These are phyloP conservation scores for Thielaviopsis euricoi DNA, from an alignment of 2,329 filamentous ascomycete genomes.

Conservation along the genomic window DNA sequence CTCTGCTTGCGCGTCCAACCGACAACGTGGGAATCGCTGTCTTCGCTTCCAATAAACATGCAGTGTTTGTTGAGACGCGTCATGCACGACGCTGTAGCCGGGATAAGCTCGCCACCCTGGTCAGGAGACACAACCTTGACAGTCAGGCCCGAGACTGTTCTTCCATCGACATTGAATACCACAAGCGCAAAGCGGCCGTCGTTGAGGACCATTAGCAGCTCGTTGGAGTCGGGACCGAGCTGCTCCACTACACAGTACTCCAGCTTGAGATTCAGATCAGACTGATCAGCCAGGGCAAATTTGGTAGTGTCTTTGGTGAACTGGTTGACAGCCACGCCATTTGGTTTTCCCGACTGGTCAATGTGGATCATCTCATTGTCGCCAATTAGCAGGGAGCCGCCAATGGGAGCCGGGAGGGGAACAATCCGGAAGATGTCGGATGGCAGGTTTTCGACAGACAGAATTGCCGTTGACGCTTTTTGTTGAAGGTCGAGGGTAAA, in stretches of 20 bases:
- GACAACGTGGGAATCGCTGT: conserved; percentile 63
- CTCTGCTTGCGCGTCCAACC: conserved; percentile 57
- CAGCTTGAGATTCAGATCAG: conserved; percentile 59
- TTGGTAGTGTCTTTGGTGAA: conserved; percentile 71
- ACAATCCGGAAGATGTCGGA: conserved; percentile 75
- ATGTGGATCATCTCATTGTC: conserved; percentile 86
- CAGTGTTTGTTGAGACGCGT: conserved; percentile 49
- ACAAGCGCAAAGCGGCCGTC: conserved; percentile 61
- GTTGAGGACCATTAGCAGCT: conserved; percentile 67
- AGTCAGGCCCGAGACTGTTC: conserved; percentile 76
- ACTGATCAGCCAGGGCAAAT: conserved; percentile 76
- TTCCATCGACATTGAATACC: conserved; percentile 73
- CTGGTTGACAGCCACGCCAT: conserved; percentile 80
- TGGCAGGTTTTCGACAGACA: conserved; percentile 71
- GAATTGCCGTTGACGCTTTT: conserved; percentile 77
- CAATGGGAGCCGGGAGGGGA: conserved; percentile 69
- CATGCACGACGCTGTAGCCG: conserved; percentile 49
- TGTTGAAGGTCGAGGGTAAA: conserved; percentile 92
- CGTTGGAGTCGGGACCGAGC: conserved; percentile 59
- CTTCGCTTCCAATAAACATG: conserved; percentile 76
- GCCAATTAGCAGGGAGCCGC: conserved; percentile 74
- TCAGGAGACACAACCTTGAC: conserved; percentile 48
- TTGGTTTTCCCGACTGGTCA: conserved; percentile 87
- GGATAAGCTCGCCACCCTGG: conserved; percentile 45
- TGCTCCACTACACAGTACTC: conserved; percentile 68